Conservation (phyloP, 1,284 basidiomycete species). For the Sparassis latifolia region DNA sequence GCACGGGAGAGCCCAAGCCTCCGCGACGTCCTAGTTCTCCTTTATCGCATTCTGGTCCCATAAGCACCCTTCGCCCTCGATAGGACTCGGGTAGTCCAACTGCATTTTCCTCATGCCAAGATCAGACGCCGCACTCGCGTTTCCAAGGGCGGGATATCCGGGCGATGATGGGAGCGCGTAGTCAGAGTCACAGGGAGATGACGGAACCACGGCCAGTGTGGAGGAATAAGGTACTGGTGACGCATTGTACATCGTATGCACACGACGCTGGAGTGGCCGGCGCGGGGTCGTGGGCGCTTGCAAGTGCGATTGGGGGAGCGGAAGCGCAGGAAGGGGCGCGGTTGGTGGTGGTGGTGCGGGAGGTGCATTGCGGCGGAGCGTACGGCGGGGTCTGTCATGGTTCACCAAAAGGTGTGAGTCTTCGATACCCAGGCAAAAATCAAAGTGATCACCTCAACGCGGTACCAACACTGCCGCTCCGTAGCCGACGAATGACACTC, state of each 20-base stretch:
- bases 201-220: constrained; percentile 1
- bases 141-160: background rate
- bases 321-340: constrained; percentile 9
- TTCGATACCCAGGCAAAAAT: background rate
- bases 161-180: constrained; percentile 7
- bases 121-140: too few species aligned
- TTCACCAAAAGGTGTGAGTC: background rate
- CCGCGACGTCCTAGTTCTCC: constrained; percentile 3
- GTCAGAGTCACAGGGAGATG: constrained; percentile 11
- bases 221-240: constrained; percentile 6
- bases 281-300: constrained; percentile 12
- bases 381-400: constrained; percentile 6
- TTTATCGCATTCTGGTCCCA: constrained; percentile 3
- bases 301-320: constrained; percentile 11
- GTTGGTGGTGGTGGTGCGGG: constrained; percentile 6
- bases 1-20: background rate
- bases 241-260: constrained; percentile 18
- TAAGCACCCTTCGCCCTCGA: constrained; percentile 17
- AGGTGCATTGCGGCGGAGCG: constrained; percentile 10
- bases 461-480: constrained; percentile 25
- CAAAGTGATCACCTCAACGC: constrained; percentile 15
- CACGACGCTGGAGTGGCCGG: constrained; percentile 16
- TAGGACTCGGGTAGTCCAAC: constrained; percentile 23
- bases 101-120: constrained; percentile 8
- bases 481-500: constrained; percentile 17